A percentile compares a stretch with the other conserved stretches of the same genome.
Evolutionary conservation across 1,284 basidiomycete species (phyloP).

Genomic region (Retiboletus flavoniger): DNA sequence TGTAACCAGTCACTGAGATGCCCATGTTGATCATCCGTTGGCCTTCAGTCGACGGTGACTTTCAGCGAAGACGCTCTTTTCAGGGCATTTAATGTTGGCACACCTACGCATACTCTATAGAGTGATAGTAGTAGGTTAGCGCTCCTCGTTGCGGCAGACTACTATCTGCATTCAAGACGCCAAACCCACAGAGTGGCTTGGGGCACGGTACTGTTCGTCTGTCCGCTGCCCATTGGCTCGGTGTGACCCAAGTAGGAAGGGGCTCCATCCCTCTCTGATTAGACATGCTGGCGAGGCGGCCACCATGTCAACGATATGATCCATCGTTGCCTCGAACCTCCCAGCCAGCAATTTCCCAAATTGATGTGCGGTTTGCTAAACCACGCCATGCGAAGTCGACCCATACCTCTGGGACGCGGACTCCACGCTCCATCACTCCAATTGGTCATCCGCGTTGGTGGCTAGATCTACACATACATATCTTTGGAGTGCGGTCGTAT

Average conservation of each 20-base stretch:
- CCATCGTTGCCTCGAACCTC: not conserved
- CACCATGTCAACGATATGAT: slow-evolving; percentile 4
- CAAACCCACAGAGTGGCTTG: not conserved
- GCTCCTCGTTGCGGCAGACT: not conserved
- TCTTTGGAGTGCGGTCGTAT: slow-evolving; percentile 8
- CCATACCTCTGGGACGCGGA: not conserved
- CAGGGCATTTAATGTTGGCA: not conserved
- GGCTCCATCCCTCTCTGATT: too few species aligned
- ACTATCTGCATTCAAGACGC: too few species aligned
- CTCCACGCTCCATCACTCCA: slow-evolving; percentile 7
- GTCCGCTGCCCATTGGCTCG: not conserved
- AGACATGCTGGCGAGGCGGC: not conserved
- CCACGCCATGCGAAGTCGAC: not conserved
- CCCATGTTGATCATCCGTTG: not conserved
- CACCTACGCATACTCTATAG: not conserved
- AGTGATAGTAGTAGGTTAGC: not conserved
- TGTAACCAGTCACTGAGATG: not conserved
- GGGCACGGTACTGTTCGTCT: not conserved
- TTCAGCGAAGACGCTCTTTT: not conserved
- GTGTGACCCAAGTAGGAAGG: not conserved
- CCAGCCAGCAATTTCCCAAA: not conserved
- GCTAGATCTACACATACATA: not conserved
- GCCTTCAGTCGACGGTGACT: not conserved
- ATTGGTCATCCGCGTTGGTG: not conserved
- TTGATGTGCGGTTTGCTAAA: not conserved